Evolutionary conservation across 805 yeast species (phyloP).

Genomic region (Nakazawaea anatomiae): DNA sequence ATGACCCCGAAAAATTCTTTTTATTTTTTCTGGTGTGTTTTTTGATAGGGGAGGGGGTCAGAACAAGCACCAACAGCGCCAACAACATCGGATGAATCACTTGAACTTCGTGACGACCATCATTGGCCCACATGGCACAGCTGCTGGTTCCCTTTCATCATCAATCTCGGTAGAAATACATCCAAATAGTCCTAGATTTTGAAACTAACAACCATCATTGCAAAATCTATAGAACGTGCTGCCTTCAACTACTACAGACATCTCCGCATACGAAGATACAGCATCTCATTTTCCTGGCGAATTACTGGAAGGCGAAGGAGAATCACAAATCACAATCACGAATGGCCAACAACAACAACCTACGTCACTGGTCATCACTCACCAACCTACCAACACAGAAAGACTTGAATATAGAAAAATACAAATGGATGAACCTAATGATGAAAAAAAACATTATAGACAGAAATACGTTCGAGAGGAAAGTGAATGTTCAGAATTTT

Average conservation of each 20-base stretch:
- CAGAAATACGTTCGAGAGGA: slow-evolving; percentile 1
- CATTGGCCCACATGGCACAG: too few species aligned
- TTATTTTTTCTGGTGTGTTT: too few species aligned
- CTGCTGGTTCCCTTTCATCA: too few species aligned
- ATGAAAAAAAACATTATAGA: not conserved
- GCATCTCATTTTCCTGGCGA: not conserved
- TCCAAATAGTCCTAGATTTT: too few species aligned
- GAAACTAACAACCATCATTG: not conserved
- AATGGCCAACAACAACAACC: not conserved
- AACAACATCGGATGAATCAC: too few species aligned
- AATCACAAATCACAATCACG: slow-evolving; percentile 4
- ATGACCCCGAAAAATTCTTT: too few species aligned
- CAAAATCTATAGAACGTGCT: slow-evolving; percentile 1
- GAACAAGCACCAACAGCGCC: not conserved
- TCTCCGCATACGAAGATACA: slow-evolving; percentile 3
- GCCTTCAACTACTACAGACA: slow-evolving; percentile 5
- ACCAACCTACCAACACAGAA: not conserved
- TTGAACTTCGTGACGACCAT: too few species aligned
- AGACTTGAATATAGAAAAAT: slow-evolving; percentile 1
- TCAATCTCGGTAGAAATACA: too few species aligned
- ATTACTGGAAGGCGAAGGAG: not conserved
- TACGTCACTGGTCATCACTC: not conserved
- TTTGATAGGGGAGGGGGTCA: not conserved
- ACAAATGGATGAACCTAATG: not conserved
- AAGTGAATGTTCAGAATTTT: slow-evolving; percentile 9